Evolutionary conservation across 2,329 filamentous ascomycete genomes (phyloP), one percentile per base, ranked within the genome.

Genomic region (Arthroderma sp.): DNA sequence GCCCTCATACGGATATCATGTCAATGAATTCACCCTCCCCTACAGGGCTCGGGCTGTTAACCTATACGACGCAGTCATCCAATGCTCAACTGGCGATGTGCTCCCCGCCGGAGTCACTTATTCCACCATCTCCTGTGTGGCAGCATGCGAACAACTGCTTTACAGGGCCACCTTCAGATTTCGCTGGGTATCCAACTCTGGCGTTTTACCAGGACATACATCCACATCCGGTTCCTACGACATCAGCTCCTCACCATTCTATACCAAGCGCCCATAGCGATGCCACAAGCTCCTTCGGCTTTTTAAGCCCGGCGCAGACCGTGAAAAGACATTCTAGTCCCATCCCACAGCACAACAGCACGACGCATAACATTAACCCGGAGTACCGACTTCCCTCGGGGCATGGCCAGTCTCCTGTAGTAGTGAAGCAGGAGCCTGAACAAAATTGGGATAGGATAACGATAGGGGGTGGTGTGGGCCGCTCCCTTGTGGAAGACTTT

Each of bases 31-130:
- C 41, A 28, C 37, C 41, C n/a, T 31, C 10, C 11, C 22, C 48
- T 3, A 40, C 53, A 29, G 60, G 62, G 6, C 46, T 65, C 28
- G 63, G 62, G 1, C 61, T 65, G 27, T 54, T 57, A 7, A 47
- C 54, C 37, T 55, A 54, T 43, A 53, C 50, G 5, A 49, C 55
- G n/a, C 56, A 56, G n/a, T 40, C 52, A 28, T 36, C 49, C 1
- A 50, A 51, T 27, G 45, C 50, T n/a, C 54, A 56, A n/a, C 30
- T 54, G 29, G 49, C 50, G 11, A 45, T 51, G 8, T 56, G 50
- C 33, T 33, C 53, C 9, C 43, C 48, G 7, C 27, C 53, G 27
- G 46, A 54, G 15, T 32, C 53, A 15, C 55, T 56, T 29, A 45
- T 56, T 8, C 43, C 53, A 22, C 42, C 55, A 4, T 36, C 55